phyloP scores from a whole-genome alignment of 352 stramenopile genomes.

The Pythium guiyangense region DNA sequence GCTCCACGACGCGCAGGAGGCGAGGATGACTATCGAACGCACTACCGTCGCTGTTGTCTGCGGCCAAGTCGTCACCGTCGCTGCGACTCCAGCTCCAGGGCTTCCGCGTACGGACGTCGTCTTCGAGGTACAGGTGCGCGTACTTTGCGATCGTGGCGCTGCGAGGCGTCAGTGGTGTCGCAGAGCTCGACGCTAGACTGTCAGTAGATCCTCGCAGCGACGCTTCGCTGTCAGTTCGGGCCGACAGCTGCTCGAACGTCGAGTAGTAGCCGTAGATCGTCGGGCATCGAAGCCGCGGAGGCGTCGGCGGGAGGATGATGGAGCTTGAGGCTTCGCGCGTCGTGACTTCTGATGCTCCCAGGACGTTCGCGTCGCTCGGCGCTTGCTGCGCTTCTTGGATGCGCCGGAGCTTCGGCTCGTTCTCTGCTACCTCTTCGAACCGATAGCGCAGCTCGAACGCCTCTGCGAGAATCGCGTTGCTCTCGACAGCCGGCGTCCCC shows the following conservation, averaged over 20 bases:
- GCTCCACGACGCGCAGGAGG: slow-evolving; percentile 8
- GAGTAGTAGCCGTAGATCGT: slow-evolving; percentile 75
- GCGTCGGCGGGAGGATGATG: slow-evolving; percentile 11
- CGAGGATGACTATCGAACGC: neutral
- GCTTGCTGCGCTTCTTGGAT: slow-evolving; percentile 13
- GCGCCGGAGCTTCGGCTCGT: slow-evolving; percentile 31
- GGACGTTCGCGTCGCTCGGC: neutral
- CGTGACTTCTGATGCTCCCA: neutral
- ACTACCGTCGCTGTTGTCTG: slow-evolving; percentile 2
- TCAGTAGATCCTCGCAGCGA: neutral
- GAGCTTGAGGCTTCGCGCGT: slow-evolving; percentile 6
- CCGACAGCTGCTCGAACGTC: slow-evolving; percentile 55
- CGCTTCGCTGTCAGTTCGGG: slow-evolving; percentile 1
- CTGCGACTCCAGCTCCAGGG: slow-evolving; percentile 54
- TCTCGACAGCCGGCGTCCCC: slow-evolving; percentile 23
- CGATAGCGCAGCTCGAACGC: slow-evolving; percentile 58
- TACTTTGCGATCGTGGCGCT: slow-evolving; percentile 78
- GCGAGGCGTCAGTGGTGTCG: slow-evolving; percentile 41
- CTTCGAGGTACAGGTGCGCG: slow-evolving; percentile 62
- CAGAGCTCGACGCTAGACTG: neutral
- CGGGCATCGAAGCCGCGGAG: slow-evolving; percentile 41
- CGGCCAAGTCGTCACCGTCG: slow-evolving; percentile 35
- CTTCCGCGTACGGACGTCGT: slow-evolving; percentile 45
- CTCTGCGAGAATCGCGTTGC: slow-evolving; percentile 31
- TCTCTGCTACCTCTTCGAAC: slow-evolving; percentile 64